Conservation (phyloP, 331 rosid species). For the Cucumis variabilis region DNA sequence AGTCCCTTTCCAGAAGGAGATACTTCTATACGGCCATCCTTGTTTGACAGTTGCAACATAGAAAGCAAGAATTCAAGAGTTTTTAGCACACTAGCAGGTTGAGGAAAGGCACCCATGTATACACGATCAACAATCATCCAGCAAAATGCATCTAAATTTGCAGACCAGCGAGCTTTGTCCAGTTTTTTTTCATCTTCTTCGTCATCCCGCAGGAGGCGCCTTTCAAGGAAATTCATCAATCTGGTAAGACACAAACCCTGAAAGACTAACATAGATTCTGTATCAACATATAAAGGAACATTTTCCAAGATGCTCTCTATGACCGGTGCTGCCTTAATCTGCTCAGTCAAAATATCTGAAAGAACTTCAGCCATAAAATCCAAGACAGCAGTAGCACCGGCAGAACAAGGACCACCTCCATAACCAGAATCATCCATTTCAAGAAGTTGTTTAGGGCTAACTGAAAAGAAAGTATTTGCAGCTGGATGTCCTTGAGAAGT, state of each 20-base stretch:
- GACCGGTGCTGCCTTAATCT: slow-evolving; percentile 75
- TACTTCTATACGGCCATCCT: slow-evolving; percentile 97
- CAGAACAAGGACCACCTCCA: slow-evolving; percentile 99
- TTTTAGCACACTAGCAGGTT: slow-evolving; percentile 82
- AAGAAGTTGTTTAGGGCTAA: slow-evolving; percentile 81
- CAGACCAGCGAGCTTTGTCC: slow-evolving; percentile 95
- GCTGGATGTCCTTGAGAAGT: slow-evolving; percentile 66
- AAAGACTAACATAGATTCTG: slow-evolving; percentile 84
- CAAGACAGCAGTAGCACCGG: slow-evolving; percentile 95
- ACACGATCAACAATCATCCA: slow-evolving; percentile 98
- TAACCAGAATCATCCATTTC: slow-evolving; percentile 93
- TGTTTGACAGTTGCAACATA: slow-evolving; percentile 96
- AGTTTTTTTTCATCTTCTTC: slow-evolving; percentile 96
- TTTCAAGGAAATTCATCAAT: slow-evolving; percentile 95
- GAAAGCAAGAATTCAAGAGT: slow-evolving; percentile 95
- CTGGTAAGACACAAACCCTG: slow-evolving; percentile 96
- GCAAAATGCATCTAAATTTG: slow-evolving; percentile 94
- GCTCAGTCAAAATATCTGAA: slow-evolving; percentile 92
- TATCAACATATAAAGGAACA: slow-evolving; percentile 79
- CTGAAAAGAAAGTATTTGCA: slow-evolving; percentile 62
- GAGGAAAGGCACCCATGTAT: slow-evolving; percentile 99
- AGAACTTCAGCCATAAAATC: slow-evolving; percentile 98
- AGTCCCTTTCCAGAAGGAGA: slow-evolving; percentile 89
- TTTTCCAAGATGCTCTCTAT: slow-evolving; percentile 92
- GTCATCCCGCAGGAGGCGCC: slow-evolving; percentile 96